Conservation (phyloP, 176 grass and related monocot genomes). For the Bolboschoenus planiculmis region DNA sequence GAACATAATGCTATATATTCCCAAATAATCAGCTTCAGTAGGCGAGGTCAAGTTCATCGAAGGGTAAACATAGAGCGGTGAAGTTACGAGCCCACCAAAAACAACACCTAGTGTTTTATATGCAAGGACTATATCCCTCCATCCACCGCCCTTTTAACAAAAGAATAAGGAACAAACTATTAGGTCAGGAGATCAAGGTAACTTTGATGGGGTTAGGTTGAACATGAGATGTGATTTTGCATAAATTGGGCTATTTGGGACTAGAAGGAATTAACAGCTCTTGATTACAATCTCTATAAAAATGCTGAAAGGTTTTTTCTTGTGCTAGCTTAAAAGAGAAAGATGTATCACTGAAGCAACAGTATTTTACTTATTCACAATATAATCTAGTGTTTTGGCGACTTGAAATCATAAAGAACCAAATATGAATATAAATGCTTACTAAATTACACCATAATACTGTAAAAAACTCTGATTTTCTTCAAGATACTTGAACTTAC, state of each 20-base stretch:
- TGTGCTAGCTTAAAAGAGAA: not conserved
- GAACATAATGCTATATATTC: constrained; percentile 82
- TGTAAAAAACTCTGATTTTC: not conserved
- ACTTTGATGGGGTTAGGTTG: not conserved
- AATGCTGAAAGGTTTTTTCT: not conserved
- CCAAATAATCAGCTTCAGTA: constrained; percentile 59
- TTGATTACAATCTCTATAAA: not conserved
- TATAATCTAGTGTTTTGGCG: not conserved
- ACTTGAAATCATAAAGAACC: not conserved
- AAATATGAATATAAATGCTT: not conserved
- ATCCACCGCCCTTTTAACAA: constrained; percentile 6
- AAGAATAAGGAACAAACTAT: not conserved
- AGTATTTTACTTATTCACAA: not conserved
- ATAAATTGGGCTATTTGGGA: not conserved
- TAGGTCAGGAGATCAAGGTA: not conserved
- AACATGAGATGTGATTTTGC: not conserved
- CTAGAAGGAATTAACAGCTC: not conserved
- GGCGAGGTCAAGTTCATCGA: constrained; percentile 79
- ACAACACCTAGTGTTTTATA: constrained; percentile 80
- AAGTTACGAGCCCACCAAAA: constrained; percentile 78
- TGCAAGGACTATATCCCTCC: constrained; percentile 44
- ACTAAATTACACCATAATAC: not conserved
- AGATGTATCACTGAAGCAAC: not conserved
- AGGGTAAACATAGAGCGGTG: constrained; percentile 81
- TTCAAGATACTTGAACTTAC: not conserved